Percentiles rank a stretch among this genome's conserved stretches.
These are phyloP conservation scores for Sphagnurus paluster DNA, from an alignment of 1,284 basidiomycete species.

Conservation along the genomic window DNA sequence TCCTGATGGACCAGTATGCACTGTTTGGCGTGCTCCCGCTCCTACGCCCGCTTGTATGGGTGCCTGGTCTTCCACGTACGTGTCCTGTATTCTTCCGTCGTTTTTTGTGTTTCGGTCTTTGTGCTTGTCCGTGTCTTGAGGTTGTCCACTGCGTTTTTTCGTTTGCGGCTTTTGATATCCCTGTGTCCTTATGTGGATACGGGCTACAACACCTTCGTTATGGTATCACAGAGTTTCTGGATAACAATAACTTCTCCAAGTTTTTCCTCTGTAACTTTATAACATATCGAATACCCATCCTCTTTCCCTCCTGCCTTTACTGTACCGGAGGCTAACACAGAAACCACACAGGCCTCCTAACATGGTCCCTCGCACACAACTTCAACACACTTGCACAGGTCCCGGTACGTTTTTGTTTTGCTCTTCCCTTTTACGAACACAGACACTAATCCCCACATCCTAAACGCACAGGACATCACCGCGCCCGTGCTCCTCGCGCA, in stretches of 20 bases:
- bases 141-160: too few species aligned
- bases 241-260: too few species aligned
- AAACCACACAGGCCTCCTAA: constrained; percentile 63
- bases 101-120: constrained; percentile 1
- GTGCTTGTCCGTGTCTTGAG: too few species aligned
- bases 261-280: too few species aligned
- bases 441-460: constrained; percentile 1
- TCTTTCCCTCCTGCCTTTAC: too few species aligned
- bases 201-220: too few species aligned
- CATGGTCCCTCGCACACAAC: constrained; percentile 56
- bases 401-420: constrained; percentile 38
- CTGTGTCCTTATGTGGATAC: too few species aligned
- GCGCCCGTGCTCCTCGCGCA: constrained; percentile 80
- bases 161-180: too few species aligned
- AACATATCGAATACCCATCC: too few species aligned
- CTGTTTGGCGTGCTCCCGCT: constrained; percentile 70
- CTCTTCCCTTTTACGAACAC: background rate
- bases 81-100: constrained; percentile 15
- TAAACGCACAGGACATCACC: constrained; percentile 47
- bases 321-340: too few species aligned
- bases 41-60: constrained; percentile 62
- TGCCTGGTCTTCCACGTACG: constrained; percentile 73
- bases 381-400: constrained; percentile 69
- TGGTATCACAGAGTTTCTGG: too few species aligned
- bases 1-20: constrained; percentile 71